Evolutionary conservation across 73 alveolate species (phyloP).

Genomic region (Effrenium voratum): DNA sequence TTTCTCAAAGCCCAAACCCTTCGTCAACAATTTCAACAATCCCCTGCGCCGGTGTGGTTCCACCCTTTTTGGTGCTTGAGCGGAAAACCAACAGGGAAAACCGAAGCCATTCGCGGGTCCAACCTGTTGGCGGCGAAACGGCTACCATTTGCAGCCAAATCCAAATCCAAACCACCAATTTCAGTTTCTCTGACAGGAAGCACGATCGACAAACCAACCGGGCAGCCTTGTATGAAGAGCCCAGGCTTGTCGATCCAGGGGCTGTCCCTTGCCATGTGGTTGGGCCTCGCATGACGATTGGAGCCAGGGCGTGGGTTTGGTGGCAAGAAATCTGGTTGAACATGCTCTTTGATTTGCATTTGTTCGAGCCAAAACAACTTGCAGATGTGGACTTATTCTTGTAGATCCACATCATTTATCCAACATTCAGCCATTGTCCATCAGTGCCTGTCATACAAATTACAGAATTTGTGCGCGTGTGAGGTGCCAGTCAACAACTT

Average conservation of each 20-base stretch:
- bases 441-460: neutral
- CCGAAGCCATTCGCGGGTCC: no score
- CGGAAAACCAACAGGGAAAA: no score
- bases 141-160: no score
- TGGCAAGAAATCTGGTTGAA: neutral
- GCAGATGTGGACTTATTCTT: neutral
- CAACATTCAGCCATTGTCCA: neutral
- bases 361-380: neutral
- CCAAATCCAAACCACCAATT: no score
- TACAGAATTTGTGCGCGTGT: neutral
- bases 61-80: no score
- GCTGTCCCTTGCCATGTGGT: conserved; percentile 88
- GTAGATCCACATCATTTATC: neutral
- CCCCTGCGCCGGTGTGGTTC: no score
- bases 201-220: no score
- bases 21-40: no score
- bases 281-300: conserved; percentile 16
- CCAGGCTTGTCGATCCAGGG: conserved; percentile 74
- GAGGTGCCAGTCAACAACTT: no score
- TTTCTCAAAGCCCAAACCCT: no score
- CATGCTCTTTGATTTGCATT: neutral
- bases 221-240: conserved; percentile 33
- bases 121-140: no score
- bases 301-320: neutral
- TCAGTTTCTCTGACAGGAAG: no score